Percentiles rank a stretch among this genome's conserved stretches.
These are phyloP conservation scores for Diplodia intermedia DNA, from an alignment of 2,329 filamentous ascomycete genomes.

Conservation along the genomic window DNA sequence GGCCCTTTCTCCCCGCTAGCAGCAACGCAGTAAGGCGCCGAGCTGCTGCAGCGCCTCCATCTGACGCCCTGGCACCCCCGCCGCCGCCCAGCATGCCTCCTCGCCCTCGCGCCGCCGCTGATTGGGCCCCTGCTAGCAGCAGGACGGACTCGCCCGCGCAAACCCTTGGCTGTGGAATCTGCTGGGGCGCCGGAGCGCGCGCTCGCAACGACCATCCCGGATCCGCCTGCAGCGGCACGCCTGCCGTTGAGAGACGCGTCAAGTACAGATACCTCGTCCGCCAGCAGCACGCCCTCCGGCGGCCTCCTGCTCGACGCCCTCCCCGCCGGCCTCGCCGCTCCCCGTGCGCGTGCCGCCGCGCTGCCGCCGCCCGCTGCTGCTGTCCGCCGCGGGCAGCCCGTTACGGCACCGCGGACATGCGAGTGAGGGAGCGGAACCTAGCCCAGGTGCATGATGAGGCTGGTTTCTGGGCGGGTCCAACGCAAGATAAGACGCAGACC, in stretches of 20 bases:
- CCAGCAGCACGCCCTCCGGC: not conserved
- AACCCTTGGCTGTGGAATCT: conserved; percentile 26
- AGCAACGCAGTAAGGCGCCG: conserved; percentile 26
- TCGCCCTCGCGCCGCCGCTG: conserved; percentile 11
- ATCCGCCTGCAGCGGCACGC: conserved; percentile 17
- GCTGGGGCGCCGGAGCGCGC: conserved; percentile 7
- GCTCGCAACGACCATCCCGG: conserved; percentile 19
- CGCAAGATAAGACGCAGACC: conserved; percentile 20
- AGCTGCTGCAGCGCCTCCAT: conserved; percentile 28
- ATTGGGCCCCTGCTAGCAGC: conserved; percentile 18
- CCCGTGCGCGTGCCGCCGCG: not conserved
- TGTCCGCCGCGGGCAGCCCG: not conserved
- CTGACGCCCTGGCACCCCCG: conserved; percentile 21
- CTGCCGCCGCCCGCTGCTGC: not conserved
- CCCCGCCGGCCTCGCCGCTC: not conserved
- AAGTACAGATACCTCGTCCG: conserved; percentile 8
- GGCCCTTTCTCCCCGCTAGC: conserved; percentile 26
- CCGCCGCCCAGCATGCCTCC: conserved; percentile 5
- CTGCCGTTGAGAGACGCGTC: conserved; percentile 6
- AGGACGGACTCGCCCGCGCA: conserved; percentile 14
- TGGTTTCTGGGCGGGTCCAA: conserved; percentile 23
- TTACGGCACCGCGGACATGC: conserved; percentile 3
- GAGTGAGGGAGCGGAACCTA: conserved; percentile 13
- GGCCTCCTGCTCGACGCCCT: not conserved
- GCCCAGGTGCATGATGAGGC: conserved; percentile 27